These are phyloP conservation scores for Annulohypoxylon maeteangense DNA, from an alignment of 495 filamentous ascomycete species.

Conservation along the genomic window DNA sequence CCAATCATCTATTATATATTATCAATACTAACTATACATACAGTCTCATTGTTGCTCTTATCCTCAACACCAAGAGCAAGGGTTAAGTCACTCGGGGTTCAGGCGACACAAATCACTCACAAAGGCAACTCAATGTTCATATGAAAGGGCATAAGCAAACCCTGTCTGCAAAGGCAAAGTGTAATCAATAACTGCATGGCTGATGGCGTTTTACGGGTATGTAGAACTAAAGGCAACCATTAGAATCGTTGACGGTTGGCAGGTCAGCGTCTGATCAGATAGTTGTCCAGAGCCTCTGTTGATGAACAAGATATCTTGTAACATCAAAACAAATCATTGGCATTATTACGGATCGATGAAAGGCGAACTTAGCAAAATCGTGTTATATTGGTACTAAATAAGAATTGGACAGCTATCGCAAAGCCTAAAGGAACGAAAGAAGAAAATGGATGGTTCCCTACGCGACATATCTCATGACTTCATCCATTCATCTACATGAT, in stretches of 20 bases:
- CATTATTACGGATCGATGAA: neutral
- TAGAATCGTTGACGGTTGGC: constrained; percentile 36
- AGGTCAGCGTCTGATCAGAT: constrained; percentile 30
- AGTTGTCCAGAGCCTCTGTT: constrained; percentile 13
- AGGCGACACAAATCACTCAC: constrained; percentile 2
- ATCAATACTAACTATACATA: constrained; percentile 27
- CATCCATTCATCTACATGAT: constrained; percentile 41
- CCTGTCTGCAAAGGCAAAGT: constrained; percentile 29
- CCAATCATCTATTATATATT: neutral
- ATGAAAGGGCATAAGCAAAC: constrained; percentile 27
- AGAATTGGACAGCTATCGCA: constrained; percentile 26
- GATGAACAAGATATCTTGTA: constrained; percentile 16
- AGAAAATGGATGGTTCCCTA: constrained; percentile 34
- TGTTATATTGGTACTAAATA: constrained; percentile 39
- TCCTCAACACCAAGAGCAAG: constrained; percentile 66
- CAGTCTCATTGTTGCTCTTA: constrained; percentile 62
- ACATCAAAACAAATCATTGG: constrained; percentile 12
- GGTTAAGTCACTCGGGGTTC: constrained; percentile 46
- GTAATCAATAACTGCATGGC: constrained; percentile 48
- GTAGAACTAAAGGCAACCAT: constrained; percentile 41
- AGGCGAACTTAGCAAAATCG: constrained; percentile 11
- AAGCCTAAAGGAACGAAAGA: constrained; percentile 35
- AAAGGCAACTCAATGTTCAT: constrained; percentile 16
- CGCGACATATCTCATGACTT: constrained; percentile 37
- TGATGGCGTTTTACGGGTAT: constrained; percentile 47